phyloP scores from a whole-genome alignment of 257 asterid genomes.

The Nicotiana undulata region DNA sequence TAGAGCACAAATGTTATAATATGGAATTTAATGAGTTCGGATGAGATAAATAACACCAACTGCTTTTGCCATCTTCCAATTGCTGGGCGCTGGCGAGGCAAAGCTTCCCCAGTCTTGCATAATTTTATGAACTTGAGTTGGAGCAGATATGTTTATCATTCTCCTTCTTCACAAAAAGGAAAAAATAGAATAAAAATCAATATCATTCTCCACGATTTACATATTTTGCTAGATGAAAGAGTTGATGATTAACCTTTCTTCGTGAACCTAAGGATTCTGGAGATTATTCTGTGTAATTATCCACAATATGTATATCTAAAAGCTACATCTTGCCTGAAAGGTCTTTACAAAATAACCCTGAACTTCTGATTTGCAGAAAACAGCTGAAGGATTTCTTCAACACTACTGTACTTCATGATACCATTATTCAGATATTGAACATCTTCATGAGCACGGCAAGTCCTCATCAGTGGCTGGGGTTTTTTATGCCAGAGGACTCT shows the following conservation, averaged over 20 bases:
- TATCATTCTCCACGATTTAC: background rate
- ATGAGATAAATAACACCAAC: background rate
- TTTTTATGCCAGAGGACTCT: slow-evolving; percentile 72
- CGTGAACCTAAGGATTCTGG: background rate
- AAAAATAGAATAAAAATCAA: no score
- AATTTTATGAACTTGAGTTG: background rate
- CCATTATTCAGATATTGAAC: slow-evolving; percentile 53
- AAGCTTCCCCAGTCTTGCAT: background rate
- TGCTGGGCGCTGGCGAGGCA: background rate
- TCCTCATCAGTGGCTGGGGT: slow-evolving; percentile 68
- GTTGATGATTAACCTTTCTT: background rate
- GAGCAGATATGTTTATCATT: background rate
- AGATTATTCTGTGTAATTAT: background rate
- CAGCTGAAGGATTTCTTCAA: slow-evolving; percentile 71
- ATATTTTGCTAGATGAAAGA: background rate
- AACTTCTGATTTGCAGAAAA: slow-evolving; percentile 38
- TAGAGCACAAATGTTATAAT: background rate
- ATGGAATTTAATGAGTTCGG: no score
- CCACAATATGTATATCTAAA: background rate
- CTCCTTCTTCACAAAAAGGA: background rate
- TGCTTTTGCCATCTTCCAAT: background rate
- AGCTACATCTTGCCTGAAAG: background rate
- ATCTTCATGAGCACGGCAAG: slow-evolving; percentile 58
- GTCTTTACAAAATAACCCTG: background rate
- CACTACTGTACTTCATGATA: slow-evolving; percentile 46